These are phyloP conservation scores for Phaeoacremonium minimum DNA, from an alignment of 2,329 filamentous ascomycete species.

Conservation along the genomic window DNA sequence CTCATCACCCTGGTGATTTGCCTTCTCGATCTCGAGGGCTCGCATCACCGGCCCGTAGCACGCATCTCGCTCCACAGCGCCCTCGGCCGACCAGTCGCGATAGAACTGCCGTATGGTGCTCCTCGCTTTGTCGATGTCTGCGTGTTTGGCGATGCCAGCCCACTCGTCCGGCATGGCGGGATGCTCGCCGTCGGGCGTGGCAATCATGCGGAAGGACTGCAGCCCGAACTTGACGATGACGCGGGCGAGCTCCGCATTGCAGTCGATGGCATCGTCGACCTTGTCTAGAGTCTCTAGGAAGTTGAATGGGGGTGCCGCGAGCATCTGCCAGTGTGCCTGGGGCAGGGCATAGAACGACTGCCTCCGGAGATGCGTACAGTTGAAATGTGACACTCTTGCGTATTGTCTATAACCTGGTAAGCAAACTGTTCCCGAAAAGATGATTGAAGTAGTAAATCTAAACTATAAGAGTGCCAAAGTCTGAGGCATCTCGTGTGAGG, in stretches of 20 bases:
- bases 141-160: conserved; percentile 64
- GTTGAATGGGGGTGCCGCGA: conserved; percentile 77
- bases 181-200: conserved; percentile 29
- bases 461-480: conserved; percentile 3
- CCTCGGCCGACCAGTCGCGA: conserved; percentile 86
- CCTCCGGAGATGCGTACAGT: conserved; percentile 83
- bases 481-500: background rate
- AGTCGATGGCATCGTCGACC: conserved; percentile 83
- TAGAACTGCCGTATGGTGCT: conserved; percentile 93
- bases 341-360: conserved; percentile 93
- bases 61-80: conserved; percentile 66
- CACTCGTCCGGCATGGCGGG: conserved; percentile 56
- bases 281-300: conserved; percentile 73
- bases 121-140: conserved; percentile 84
- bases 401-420: conserved; percentile 61
- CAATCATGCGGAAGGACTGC: conserved; percentile 54
- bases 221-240: conserved; percentile 70
- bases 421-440: too few relatives aligned
- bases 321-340: conserved; percentile 74
- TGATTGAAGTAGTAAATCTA: too few relatives aligned
- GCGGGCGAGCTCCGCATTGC: conserved; percentile 78
- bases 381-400: conserved; percentile 78
- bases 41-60: conserved; percentile 72
- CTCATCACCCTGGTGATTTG: conserved; percentile 14
- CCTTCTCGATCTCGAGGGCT: conserved; percentile 52